These are phyloP conservation scores for Raddia guianensis DNA, from an alignment of 176 grass and related monocot genomes.

Conservation along the genomic window DNA sequence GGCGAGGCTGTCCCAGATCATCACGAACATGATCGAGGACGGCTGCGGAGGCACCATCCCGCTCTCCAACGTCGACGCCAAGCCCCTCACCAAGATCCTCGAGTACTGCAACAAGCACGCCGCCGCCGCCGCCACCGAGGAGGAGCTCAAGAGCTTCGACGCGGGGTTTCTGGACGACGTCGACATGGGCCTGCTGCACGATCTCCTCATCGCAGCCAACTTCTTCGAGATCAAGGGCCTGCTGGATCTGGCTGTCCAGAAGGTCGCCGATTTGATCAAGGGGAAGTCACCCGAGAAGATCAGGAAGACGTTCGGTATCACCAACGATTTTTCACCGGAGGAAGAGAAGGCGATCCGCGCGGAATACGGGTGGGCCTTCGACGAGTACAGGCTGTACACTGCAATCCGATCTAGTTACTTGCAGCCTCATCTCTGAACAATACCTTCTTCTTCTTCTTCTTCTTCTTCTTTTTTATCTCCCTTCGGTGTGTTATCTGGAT, in stretches of 20 bases:
- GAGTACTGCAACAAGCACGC: constrained; percentile 65
- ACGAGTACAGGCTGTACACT: no score
- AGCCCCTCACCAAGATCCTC: constrained; percentile 53
- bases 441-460: no score
- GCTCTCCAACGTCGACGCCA: not conserved
- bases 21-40: not conserved
- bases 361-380: not conserved
- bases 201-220: not conserved
- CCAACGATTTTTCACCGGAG: not conserved
- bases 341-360: not conserved
- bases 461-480: no score
- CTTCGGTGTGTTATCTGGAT: no score
- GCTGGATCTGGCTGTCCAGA: not conserved
- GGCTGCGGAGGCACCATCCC: not conserved
- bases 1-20: not conserved
- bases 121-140: not conserved
- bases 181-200: not conserved
- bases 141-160: not conserved
- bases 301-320: no score
- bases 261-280: not conserved
- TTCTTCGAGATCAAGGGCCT: not conserved
- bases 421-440: no score
- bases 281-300: not conserved
- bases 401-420: no score
- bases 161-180: not conserved